Base-by-base conservation (phyloP, 2,329 filamentous ascomycete species). In the Stromatinia cepivora region DNA sequence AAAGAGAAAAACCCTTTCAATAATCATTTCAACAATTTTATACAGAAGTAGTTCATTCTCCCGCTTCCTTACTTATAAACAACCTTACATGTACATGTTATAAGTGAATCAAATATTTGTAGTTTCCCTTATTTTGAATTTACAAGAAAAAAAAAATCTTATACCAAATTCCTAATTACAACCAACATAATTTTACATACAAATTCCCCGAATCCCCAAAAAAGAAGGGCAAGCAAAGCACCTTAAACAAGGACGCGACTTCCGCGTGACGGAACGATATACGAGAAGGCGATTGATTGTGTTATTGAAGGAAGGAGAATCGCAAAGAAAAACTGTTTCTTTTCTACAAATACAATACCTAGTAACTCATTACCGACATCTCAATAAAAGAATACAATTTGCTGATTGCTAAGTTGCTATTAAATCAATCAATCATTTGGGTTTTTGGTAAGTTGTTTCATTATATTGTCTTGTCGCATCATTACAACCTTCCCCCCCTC, bases 241-340 rank as follows among this genome's bases (percentile, higher is more conserved):
- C 45, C 64, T 66, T 58, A 58, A 57, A 42, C 52, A 57, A 61
- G 46, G 46, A 68, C 66, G 66, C 66, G 66, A 61, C 66, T 68
- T 28, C 66, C 57, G 66, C 57, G 66, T 68, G 66, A 68, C 66
- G 48, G 50, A 45, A 58, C 25, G 22, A 39, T 48, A 63, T 25
- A 52, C 31, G 31, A 63, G 28, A 45, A 42, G 48, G 22, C 25
- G 20, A 56, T 46, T 52, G 64, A 42, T 50, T 48, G 42, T 8
- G 34, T n/a, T 22, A 53, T 15, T 34, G 34, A 63, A 46, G 46
- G 48, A 68, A 63, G 56, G 65, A 67, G 54, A 57, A 57, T 15
- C 39, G 63, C 25, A 48, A 59, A 39, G 42, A 67, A 50, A 67
- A 59, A 11, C 39, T 9, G 22, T 59, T 59, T 59, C 42, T 15